Evolutionary conservation across 768 basidiomycete species (phyloP), one percentile per base, ranked within the genome.

Genomic region (Agaricus subrufescens): DNA sequence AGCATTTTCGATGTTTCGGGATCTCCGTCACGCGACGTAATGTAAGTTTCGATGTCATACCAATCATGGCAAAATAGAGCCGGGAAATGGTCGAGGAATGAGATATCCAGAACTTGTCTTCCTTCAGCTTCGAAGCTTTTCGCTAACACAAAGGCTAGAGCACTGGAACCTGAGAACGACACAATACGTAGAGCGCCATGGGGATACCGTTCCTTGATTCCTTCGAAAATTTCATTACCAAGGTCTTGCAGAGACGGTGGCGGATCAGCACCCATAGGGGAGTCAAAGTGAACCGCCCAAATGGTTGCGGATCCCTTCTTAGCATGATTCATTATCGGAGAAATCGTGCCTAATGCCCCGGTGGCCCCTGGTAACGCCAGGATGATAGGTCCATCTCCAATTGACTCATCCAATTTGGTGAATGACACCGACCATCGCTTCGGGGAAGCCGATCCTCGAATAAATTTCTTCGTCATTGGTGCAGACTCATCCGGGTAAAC

Each of bases 61-160:
- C 26, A 26, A 12, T 52, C 50, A 23, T 52, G 40, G 26, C 40
- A 52, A 40, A 52, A 52, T 23, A 52, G 26, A 42, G 50, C 40
- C 3, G 50, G 50, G 50, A 52, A 52, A 30, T 52, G 50, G 29
- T 52, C 50, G n/a, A 52, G 50, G 26, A 52, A 52, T 25, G 50
- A 27, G 25, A 52, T 30, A n/a, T 52, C 15, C 7, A 42, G 25
- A 14, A 52, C 39, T 15, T 43, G 25, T 38, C 50, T 43, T 9
- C n/a, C 27, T 23, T 43, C 23, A 6, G 39, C 25, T 29, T 52
- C 50, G 14, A 52, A 14, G 4, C 40, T 27, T n/a, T 30, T 29
- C 6, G 50, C 29, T 23, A 52, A 15, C 25, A 52, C 14, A 27
- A 40, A 52, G 7, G 40, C 50, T 27, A 52, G 26, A n/a, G 40